Conservation (phyloP, 2,329 filamentous ascomycete species). For the Teratosphaeria nubilosa region DNA sequence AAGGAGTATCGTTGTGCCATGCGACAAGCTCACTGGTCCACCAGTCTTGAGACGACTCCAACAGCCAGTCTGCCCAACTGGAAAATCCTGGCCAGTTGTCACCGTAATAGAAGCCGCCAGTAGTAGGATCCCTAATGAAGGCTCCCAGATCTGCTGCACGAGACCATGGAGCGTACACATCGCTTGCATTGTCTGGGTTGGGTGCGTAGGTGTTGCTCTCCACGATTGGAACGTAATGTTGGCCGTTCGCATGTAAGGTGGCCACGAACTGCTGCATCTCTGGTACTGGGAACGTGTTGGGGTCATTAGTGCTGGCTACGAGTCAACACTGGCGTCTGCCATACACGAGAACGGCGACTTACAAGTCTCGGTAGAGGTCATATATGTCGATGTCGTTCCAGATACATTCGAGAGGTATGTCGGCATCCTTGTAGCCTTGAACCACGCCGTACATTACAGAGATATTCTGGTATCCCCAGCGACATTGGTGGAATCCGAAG, state of each 20-base stretch:
- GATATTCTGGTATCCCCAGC: conserved; percentile 71
- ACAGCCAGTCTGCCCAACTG: conserved; percentile 14
- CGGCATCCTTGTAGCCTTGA: conserved; percentile 40
- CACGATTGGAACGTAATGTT: conserved; percentile 52
- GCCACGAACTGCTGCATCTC: conserved; percentile 43
- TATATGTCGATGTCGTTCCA: conserved; percentile 28
- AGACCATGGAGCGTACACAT: conserved; percentile 46
- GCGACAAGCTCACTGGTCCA: conserved; percentile 11
- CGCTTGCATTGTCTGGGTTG: conserved; percentile 56
- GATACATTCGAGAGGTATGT: conserved; percentile 30
- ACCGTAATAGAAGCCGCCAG: conserved; percentile 34
- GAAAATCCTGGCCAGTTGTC: conserved; percentile 13
- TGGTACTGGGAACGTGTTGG: conserved; percentile 41
- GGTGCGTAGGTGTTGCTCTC: conserved; percentile 59
- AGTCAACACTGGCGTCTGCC: conserved; percentile 26
- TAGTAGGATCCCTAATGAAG: conserved; percentile 43
- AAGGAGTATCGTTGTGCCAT: conserved; percentile 9
- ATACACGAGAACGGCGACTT: conserved; percentile 41
- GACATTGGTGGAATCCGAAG: conserved; percentile 73
- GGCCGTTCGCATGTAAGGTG: conserved; percentile 42
- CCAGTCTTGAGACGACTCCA: conserved; percentile 11
- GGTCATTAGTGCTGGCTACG: conserved; percentile 22
- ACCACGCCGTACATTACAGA: conserved; percentile 49
- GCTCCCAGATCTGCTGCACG: conserved; percentile 39
- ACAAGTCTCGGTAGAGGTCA: conserved; percentile 47